These are phyloP conservation scores for Aspergillus aculeatus DNA, from an alignment of 2,329 filamentous ascomycete species.

Conservation along the genomic window DNA sequence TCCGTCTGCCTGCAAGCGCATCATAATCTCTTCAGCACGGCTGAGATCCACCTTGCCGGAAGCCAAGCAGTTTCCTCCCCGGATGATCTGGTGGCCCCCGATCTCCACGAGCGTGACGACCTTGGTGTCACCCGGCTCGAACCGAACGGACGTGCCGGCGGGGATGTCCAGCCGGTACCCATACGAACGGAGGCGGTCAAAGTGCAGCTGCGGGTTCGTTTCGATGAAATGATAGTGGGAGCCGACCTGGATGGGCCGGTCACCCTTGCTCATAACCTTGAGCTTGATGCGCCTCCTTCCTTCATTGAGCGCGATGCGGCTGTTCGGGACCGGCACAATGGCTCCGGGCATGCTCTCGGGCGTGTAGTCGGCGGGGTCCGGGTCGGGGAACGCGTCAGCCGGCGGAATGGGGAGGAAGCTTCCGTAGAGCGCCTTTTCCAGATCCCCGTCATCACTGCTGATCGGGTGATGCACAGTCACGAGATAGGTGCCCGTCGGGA, in stretches of 20 bases:
- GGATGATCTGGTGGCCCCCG: conserved; percentile 73
- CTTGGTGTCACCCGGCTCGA: conserved; percentile 90
- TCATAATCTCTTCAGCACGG: conserved; percentile 64
- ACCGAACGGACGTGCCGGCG: conserved; percentile 86
- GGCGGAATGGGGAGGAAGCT: conserved; percentile 82
- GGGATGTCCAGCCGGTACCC: conserved; percentile 86
- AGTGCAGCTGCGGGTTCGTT: conserved; percentile 84
- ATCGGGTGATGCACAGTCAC: conserved; percentile 93
- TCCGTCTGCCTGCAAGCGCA: conserved; percentile 66
- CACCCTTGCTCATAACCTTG: conserved; percentile 79
- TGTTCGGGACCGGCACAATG: conserved; percentile 68
- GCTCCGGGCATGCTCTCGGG: conserved; percentile 73
- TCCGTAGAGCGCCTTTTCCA: conserved; percentile 84
- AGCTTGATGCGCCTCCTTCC: conserved; percentile 71
- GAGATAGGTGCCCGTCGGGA: conserved; percentile 84
- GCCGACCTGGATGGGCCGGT: conserved; percentile 85
- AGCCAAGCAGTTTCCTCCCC: conserved; percentile 79
- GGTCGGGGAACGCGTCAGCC: conserved; percentile 64
- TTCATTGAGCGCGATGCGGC: conserved; percentile 68
- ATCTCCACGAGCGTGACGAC: conserved; percentile 90
- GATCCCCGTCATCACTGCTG: conserved; percentile 78
- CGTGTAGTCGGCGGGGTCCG: conserved; percentile 65
- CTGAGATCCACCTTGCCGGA: conserved; percentile 66
- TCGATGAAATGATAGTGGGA: conserved; percentile 97
- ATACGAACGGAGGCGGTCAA: conserved; percentile 79